These are phyloP conservation scores for Diaporthe citrichinensis DNA, from an alignment of 2,329 filamentous ascomycete species.

Conservation along the genomic window DNA sequence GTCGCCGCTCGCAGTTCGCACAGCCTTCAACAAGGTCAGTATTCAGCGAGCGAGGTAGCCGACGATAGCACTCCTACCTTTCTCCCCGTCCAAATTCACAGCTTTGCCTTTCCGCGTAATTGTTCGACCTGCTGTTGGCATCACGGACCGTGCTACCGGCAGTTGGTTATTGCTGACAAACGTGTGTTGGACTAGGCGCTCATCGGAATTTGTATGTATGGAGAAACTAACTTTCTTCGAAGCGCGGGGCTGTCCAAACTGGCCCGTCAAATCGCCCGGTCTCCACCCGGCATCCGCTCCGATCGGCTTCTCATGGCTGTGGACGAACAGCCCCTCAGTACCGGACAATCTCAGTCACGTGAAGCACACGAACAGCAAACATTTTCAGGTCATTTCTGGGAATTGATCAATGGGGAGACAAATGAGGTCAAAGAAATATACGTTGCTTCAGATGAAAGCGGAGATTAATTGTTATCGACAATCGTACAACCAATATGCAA, in stretches of 20 bases:
- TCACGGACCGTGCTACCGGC: background rate
- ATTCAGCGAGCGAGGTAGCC: background rate
- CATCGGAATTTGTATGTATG: background rate
- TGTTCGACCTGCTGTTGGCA: background rate
- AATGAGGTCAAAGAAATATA: no score
- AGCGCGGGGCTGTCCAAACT: background rate
- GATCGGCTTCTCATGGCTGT: background rate
- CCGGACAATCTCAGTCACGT: background rate
- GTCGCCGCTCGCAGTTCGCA: slow-evolving; percentile 3
- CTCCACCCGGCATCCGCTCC: background rate
- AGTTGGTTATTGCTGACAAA: background rate
- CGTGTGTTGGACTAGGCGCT: background rate
- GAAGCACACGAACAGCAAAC: no score
- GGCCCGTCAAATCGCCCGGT: background rate
- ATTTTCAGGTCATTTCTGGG: no score
- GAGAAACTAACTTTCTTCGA: background rate
- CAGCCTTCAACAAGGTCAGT: background rate
- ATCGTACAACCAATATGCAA: no score
- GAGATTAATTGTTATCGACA: no score
- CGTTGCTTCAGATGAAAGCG: no score
- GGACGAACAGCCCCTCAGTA: background rate
- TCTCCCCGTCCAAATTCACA: background rate
- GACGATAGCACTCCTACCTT: background rate
- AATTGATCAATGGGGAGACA: no score
- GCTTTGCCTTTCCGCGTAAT: background rate